These are phyloP conservation scores for Sporothrix protearum DNA, from an alignment of 2,329 filamentous ascomycete genomes.

Conservation along the genomic window DNA sequence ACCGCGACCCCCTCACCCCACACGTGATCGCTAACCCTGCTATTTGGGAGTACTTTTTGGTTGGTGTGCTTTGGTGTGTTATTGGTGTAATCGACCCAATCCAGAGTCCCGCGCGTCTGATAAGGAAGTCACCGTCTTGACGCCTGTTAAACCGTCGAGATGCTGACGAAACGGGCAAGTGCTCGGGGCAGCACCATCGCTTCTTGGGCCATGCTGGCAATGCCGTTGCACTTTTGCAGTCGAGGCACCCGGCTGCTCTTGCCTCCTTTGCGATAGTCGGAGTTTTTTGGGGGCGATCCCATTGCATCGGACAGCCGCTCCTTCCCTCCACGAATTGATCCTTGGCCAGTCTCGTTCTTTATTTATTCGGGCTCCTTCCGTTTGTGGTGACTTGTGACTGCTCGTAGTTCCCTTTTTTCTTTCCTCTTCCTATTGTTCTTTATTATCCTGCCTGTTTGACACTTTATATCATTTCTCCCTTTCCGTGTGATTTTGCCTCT, in stretches of 20 bases:
- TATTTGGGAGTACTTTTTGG: neutral
- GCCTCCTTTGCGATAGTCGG: conserved; percentile 32
- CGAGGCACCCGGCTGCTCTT: conserved; percentile 1
- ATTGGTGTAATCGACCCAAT: neutral
- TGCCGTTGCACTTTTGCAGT: neutral
- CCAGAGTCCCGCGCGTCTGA: neutral
- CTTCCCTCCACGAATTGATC: neutral
- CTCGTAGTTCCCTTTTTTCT: neutral
- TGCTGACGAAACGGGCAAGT: neutral
- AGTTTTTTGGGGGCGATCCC: conserved; percentile 25
- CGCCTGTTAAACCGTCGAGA: neutral
- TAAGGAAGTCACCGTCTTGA: neutral
- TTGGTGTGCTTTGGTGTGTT: neutral
- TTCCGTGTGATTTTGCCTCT: neutral
- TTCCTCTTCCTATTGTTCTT: neutral
- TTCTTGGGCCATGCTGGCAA: neutral
- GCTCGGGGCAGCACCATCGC: neutral
- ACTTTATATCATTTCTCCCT: neutral
- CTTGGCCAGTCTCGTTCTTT: conserved; percentile 21
- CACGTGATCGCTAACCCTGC: conserved; percentile 27
- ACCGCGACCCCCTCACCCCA: neutral
- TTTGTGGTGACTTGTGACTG: neutral
- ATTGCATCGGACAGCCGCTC: neutral
- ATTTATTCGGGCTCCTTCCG: conserved; percentile 12
- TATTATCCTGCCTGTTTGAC: neutral